Base-by-base conservation (phyloP, 2,329 filamentous ascomycete species). In the Alternaria sp. region DNA sequence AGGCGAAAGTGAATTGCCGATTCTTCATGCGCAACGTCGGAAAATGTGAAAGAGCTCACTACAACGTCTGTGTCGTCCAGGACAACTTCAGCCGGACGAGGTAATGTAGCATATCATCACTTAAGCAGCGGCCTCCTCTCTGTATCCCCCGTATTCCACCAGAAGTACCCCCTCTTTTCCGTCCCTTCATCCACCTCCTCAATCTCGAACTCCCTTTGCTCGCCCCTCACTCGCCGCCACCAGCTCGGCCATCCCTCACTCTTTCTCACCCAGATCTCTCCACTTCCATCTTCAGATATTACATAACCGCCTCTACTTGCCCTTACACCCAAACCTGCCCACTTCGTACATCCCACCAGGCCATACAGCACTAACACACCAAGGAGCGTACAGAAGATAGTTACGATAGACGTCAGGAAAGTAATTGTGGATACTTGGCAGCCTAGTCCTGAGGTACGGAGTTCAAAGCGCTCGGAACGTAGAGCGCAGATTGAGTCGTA, bases 381-480 rank as follows among this genome's bases (percentile, higher is more conserved):
- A 11, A 74, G 72, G 3, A 82, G 60, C 0, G 80, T 81, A 28
- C 71, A 74, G 34, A 80, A 72, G 41, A 82, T 75, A 2, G 80
- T 80, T 7, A 80, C 72, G 17, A 81, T 63, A 4, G 79, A 72
- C 36, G 78, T 79, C 33, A 82, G 67, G 26, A 81, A 75, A 0
- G 80, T 82, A 7, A 79, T 79, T 6, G 80, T 82, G 0, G 80
- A 82, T 48, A 80, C 80, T 51, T 78, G 75, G 60, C 80, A 82
- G 21, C 80, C 80, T 0, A 82, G 65, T 5, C 79, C 72, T 17
- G 70, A 68, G 9, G 80, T 82, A 3, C 80, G 75, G 6, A 82
- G 71, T 59, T 82, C 80, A 56, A 78, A 82, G 49, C 80, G 75
- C 66, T 82, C 80, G 2, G 76, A 67, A 2, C 67, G 67, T 7